Evolutionary conservation across 192 early-diverging fungal species (phyloP).

Genomic region (Umbelopsis vinacea): DNA sequence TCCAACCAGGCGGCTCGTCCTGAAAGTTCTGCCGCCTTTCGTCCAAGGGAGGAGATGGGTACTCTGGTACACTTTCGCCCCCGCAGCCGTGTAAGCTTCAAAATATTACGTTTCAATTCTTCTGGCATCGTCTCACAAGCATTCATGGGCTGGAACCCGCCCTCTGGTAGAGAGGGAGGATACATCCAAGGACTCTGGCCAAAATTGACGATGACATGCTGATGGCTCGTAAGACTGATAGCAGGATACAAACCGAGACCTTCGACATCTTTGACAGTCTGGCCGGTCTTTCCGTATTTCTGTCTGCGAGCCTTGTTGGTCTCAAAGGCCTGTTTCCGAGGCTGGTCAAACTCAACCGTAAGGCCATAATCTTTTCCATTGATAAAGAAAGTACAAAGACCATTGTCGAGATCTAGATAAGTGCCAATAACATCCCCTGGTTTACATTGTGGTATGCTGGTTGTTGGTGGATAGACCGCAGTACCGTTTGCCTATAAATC

Average conservation of each 20-base stretch:
- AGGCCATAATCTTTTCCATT: conserved; percentile 75
- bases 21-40: conserved; percentile 1
- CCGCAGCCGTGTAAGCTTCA: conserved; percentile 2
- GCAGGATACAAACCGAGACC: conserved; percentile 66
- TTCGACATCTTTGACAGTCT: conserved; percentile 41
- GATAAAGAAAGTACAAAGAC: conserved; percentile 60
- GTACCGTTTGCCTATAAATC: conserved; percentile 46
- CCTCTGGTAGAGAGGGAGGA: conserved; percentile 32
- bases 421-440: conserved; percentile 55
- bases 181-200: conserved; percentile 55
- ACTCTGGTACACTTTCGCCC: conserved; percentile 1
- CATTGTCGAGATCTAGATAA: conserved; percentile 67
- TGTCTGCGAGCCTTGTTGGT: conserved; percentile 2
- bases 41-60: background rate
- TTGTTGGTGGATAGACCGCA: conserved; percentile 49
- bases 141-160: conserved; percentile 3
- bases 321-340: conserved; percentile 9
- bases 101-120: conserved; percentile 1
- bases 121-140: conserved; percentile 3
- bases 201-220: conserved; percentile 73
- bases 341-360: conserved; percentile 56
- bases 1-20: background rate
- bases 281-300: background rate
- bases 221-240: conserved; percentile 71
- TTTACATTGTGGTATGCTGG: conserved; percentile 56